Percentiles rank a stretch among this genome's conserved stretches.
phyloP scores from a whole-genome alignment of 1,284 basidiomycete species.

The Mrakiaceae sp. region DNA sequence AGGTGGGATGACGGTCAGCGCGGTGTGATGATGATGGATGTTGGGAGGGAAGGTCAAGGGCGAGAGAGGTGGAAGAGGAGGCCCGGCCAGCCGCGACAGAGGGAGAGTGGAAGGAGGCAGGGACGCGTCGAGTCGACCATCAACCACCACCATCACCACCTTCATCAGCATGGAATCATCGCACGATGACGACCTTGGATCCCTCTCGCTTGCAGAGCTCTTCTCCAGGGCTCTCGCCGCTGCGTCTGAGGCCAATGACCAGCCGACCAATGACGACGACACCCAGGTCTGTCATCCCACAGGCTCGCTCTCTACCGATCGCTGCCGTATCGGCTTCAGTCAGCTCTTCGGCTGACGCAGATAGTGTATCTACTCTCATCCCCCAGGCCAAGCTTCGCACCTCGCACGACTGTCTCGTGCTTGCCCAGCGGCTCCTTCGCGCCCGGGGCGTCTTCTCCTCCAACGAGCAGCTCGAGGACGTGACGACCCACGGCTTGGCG shows the following conservation, averaged over 20 bases:
- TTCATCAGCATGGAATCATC: neutral
- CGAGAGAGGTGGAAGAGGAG: too few species aligned
- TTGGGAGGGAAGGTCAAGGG: too few species aligned
- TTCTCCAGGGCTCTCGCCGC: slow-evolving; percentile 4
- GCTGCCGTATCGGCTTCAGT: neutral
- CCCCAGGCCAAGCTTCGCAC: neutral
- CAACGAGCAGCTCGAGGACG: slow-evolving; percentile 75
- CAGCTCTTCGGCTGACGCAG: neutral
- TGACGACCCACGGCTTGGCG: slow-evolving; percentile 64
- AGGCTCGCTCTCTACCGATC: neutral
- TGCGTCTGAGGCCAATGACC: slow-evolving; percentile 1
- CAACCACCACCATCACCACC: too few species aligned
- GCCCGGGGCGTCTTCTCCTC: slow-evolving; percentile 64
- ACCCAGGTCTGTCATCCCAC: slow-evolving; percentile 5
- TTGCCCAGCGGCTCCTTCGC: slow-evolving; percentile 10
- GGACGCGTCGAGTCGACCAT: too few species aligned
- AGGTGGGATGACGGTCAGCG: too few species aligned
- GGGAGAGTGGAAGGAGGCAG: too few species aligned
- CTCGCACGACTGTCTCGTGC: neutral
- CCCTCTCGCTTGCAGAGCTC: slow-evolving; percentile 13
- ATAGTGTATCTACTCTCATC: neutral
- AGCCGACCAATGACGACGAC: slow-evolving; percentile 3
- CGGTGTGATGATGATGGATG: too few species aligned
- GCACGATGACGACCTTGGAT: neutral
- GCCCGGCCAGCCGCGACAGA: too few species aligned